phyloP scores from a whole-genome alignment of 805 yeast species.

The Brettanomyces nanus region DNA sequence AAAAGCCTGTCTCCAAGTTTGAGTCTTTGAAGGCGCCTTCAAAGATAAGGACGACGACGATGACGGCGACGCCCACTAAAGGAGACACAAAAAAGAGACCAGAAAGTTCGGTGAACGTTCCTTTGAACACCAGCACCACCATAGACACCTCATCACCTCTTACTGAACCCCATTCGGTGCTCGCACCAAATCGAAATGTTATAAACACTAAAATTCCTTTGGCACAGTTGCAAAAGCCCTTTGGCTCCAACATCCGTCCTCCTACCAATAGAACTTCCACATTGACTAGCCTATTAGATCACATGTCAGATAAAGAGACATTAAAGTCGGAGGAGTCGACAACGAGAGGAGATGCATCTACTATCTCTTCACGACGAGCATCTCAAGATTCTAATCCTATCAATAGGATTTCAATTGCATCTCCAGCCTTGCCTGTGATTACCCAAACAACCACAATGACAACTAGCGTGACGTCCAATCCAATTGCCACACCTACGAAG shows the following conservation, averaged over 20 bases:
- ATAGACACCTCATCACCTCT: too few species aligned
- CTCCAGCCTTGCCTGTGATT: constrained; percentile 29
- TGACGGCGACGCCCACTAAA: too few species aligned
- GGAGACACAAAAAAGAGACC: too few species aligned
- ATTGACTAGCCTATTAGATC: constrained; percentile 3
- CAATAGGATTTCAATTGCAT: constrained; percentile 21
- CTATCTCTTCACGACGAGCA: constrained; percentile 10
- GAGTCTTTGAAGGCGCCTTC: constrained; percentile 6
- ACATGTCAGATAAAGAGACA: too few species aligned
- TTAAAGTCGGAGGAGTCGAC: too few species aligned
- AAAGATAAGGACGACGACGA: constrained; percentile 4
- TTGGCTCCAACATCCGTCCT: background rate
- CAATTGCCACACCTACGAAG: constrained; percentile 12
- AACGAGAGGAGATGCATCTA: background rate
- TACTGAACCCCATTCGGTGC: too few species aligned
- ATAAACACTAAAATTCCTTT: background rate
- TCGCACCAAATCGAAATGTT: background rate
- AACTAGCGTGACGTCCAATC: constrained; percentile 20
- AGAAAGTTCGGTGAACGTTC: too few species aligned
- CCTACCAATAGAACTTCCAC: background rate
- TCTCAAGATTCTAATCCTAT: constrained; percentile 21
- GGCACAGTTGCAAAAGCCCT: background rate
- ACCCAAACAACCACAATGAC: constrained; percentile 29
- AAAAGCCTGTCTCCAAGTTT: too few species aligned
- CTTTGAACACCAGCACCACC: too few species aligned